phyloP scores from a whole-genome alignment of 225 moss, liverwort and hornwort species.

The Climacium dendroides region DNA sequence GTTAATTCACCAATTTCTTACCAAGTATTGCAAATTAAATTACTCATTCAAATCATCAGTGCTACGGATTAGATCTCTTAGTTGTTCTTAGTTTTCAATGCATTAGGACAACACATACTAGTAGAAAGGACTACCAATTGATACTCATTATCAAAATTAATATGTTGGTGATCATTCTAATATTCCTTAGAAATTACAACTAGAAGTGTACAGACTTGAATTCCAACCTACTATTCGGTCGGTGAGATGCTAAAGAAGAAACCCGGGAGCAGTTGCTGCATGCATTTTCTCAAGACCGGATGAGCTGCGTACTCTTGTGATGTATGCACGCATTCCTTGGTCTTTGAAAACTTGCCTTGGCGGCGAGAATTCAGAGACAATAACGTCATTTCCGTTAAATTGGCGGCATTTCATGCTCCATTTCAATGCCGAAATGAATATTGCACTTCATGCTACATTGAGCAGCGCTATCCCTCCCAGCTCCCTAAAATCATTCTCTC shows the following conservation, averaged over 20 bases:
- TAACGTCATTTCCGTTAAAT: too few species aligned
- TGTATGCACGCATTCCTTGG: not conserved
- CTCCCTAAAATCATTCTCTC: not conserved
- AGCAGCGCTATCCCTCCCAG: not conserved
- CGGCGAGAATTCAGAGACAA: too few species aligned
- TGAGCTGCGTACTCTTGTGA: not conserved
- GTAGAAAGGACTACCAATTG: too few species aligned
- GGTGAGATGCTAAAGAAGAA: not conserved
- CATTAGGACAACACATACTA: too few species aligned
- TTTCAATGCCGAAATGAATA: not conserved
- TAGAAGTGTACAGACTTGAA: not conserved
- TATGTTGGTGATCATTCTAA: not conserved
- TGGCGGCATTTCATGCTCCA: too few species aligned
- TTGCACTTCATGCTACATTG: not conserved
- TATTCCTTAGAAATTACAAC: too few species aligned
- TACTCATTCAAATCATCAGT: too few species aligned
- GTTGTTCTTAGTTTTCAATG: too few species aligned
- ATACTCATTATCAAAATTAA: too few species aligned
- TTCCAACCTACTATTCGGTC: not conserved
- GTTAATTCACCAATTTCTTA: too few species aligned
- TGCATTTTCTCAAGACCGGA: not conserved
- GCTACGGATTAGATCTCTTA: too few species aligned
- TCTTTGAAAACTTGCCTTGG: not conserved
- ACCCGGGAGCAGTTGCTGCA: not conserved
- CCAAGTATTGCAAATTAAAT: too few species aligned